A percentile compares a stretch with the other conserved stretches of the same genome.
Evolutionary conservation across 495 filamentous ascomycete species (phyloP).

Genomic region (Darksidea phi): DNA sequence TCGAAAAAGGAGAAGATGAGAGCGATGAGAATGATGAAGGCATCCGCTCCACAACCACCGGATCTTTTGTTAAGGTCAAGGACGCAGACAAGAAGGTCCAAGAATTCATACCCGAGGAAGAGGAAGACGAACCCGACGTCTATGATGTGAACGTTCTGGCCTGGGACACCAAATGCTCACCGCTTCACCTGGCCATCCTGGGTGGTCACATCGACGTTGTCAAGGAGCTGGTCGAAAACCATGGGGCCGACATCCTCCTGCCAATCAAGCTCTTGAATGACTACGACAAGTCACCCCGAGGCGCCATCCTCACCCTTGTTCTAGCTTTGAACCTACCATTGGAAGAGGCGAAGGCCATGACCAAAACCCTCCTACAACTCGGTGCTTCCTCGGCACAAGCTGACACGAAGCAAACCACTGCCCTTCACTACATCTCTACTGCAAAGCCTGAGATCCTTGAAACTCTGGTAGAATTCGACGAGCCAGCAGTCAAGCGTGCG

Average conservation of each 20-base stretch:
- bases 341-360: constrained; percentile 61
- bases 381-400: constrained; percentile 73
- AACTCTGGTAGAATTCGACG: constrained; percentile 59
- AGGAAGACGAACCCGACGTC: constrained; percentile 68
- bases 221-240: constrained; percentile 66
- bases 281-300: constrained; percentile 48
- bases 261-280: constrained; percentile 62
- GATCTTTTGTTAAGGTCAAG: constrained; percentile 67
- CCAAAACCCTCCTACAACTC: constrained; percentile 60
- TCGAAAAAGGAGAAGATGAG: constrained; percentile 46
- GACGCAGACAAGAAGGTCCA: constrained; percentile 41
- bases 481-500: constrained; percentile 57
- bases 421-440: constrained; percentile 58
- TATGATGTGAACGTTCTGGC: constrained; percentile 72
- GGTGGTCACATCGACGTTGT: constrained; percentile 66
- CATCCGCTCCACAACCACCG: constrained; percentile 52
- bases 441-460: constrained; percentile 55
- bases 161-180: constrained; percentile 70
- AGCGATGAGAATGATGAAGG: constrained; percentile 36
- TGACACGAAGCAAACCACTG: constrained; percentile 58
- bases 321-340: constrained; percentile 56
- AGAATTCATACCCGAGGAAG: constrained; percentile 45
- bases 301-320: constrained; percentile 63
- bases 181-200: constrained; percentile 74
- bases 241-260: constrained; percentile 69